Base-by-base conservation (phyloP, 768 basidiomycete genomes). In the Coprinopsis strossmayeri region DNA sequence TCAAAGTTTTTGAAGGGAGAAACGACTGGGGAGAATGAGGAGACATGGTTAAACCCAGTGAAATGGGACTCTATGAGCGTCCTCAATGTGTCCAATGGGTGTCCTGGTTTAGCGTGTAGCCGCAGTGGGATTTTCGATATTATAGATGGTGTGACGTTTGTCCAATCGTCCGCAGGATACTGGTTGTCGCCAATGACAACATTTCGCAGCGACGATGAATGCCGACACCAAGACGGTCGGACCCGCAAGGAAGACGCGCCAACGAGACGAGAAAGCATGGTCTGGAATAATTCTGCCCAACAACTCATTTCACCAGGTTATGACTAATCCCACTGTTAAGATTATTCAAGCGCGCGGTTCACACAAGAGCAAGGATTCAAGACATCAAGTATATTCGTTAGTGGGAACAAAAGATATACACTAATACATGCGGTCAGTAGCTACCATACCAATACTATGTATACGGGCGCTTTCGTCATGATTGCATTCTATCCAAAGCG, bases 1-100 rank as follows among this genome's bases (percentile, higher is more conserved):
- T 99, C 96, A 64, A 99, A 99, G 69, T 94, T 99, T 65, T 93
- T 81, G 62, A 72, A 73, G 1, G 92, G 90, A 2, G 91, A 84
- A 46, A 99, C 96, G 52, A 98, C 69, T 1, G 96, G 92, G 1
- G 91, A 87, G 51, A 90, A 71, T 18, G 89, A 84, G 11, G 84
- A 80, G 38, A 90, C 67, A 52, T 86, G 81, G 12, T 81, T 67
- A 64, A 83, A 92, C 48, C 79, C 68, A 3, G 82, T 70, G 58
- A 87, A 97, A 62, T 96, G 89, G 17, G 78, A 76, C 68, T 96
- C 89, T 57, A 98, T 84, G 55, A 91, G 76, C 18, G 73, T 63
- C 32, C 91, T 87, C 37, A 98, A 80, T 46, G 89, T 97, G 62
- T 77, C 78, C 46, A 98, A 75, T 2, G 96, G 96, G 60, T 99